These are phyloP conservation scores for Botrytis fabae DNA, from an alignment of 2,329 filamentous ascomycete genomes.

Conservation along the genomic window DNA sequence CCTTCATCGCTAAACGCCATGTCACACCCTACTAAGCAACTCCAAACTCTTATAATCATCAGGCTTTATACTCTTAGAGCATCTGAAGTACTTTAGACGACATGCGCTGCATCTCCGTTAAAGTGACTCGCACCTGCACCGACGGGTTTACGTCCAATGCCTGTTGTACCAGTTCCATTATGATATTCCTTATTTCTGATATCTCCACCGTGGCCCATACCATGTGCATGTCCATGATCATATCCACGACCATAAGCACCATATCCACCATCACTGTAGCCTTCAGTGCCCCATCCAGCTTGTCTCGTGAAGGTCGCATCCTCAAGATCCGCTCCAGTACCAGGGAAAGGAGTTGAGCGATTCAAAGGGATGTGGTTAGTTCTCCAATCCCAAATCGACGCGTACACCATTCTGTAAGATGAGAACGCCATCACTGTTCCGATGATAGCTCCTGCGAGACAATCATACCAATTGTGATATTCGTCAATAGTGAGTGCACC, in stretches of 20 bases:
- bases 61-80: not conserved
- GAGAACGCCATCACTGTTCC: conserved; percentile 66
- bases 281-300: conserved; percentile 57
- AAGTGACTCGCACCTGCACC: not conserved
- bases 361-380: conserved; percentile 67
- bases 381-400: conserved; percentile 67
- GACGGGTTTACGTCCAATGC: conserved; percentile 18
- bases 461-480: conserved; percentile 75
- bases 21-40: not conserved
- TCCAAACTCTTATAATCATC: not conserved
- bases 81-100: not conserved
- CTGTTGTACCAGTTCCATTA: not conserved
- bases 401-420: conserved; percentile 67
- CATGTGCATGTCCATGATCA: conserved; percentile 12
- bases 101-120: conserved; percentile 6
- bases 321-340: conserved; percentile 48
- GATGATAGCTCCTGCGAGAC: conserved; percentile 65
- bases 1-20: conserved; percentile 1
- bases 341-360: conserved; percentile 53
- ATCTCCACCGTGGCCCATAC: conserved; percentile 8
- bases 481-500: conserved; percentile 71
- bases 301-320: conserved; percentile 59
- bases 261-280: conserved; percentile 1
- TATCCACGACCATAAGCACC: not conserved
- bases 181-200: not conserved